Evolutionary conservation across 805 yeast genomes (phyloP).

Genomic region (Clavispora phyllophila): DNA sequence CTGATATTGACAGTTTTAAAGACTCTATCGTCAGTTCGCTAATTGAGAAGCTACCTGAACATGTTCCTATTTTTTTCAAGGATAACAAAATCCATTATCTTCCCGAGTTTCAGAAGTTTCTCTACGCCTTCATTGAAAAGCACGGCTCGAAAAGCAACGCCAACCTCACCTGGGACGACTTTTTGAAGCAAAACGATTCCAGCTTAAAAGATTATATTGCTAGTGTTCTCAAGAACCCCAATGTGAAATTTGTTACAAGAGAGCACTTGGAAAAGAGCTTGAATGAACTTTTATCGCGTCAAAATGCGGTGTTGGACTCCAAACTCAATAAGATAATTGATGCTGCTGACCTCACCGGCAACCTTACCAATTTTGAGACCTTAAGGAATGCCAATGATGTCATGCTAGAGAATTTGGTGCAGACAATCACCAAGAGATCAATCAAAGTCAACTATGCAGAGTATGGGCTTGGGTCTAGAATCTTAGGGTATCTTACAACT

Average conservation of each 20-base stretch:
- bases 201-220: constrained; percentile 17
- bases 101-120: constrained; percentile 35
- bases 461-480: constrained; percentile 33
- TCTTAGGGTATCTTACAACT: constrained; percentile 37
- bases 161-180: constrained; percentile 19
- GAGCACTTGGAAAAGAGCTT: constrained; percentile 20
- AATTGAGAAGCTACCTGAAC: constrained; percentile 21
- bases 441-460: constrained; percentile 37
- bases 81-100: constrained; percentile 31
- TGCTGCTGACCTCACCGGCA: constrained; percentile 13
- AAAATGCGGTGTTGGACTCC: constrained; percentile 20
- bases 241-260: constrained; percentile 15
- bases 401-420: constrained; percentile 25
- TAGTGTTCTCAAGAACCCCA: constrained; percentile 4
- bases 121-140: constrained; percentile 29
- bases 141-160: constrained; percentile 12
- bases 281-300: constrained; percentile 16
- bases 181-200: constrained; percentile 17
- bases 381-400: constrained; percentile 18
- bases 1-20: constrained; percentile 13
- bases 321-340: constrained; percentile 25
- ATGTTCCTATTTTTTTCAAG: constrained; percentile 29
- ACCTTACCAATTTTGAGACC: constrained; percentile 4
- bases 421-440: constrained; percentile 29
- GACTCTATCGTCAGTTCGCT: constrained; percentile 16